Conservation (phyloP, 495 filamentous ascomycete genomes). For the Neurospora sp. region DNA sequence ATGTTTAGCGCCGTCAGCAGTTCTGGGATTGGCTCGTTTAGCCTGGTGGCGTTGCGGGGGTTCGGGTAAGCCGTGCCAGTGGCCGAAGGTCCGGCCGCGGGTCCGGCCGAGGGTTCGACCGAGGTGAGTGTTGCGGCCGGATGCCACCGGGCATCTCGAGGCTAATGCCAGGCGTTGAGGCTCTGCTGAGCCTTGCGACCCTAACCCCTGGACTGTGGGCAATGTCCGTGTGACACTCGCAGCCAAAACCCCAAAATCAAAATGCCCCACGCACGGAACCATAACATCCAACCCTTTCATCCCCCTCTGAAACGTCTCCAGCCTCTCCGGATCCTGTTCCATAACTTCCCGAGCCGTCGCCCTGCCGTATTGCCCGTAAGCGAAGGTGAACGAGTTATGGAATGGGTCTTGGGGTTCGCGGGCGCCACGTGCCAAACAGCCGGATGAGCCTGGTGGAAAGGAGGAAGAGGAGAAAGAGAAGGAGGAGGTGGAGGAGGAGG, state of each 20-base stretch:
- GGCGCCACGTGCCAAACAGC: neutral
- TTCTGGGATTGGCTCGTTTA: too few relatives aligned
- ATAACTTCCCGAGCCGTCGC: slow-evolving; percentile 12
- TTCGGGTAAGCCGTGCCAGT: too few relatives aligned
- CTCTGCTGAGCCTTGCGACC: too few relatives aligned
- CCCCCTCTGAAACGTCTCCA: slow-evolving; percentile 10
- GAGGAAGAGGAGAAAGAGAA: neutral
- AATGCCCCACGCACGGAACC: slow-evolving; percentile 12
- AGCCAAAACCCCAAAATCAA: slow-evolving; percentile 10
- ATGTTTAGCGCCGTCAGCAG: too few relatives aligned
- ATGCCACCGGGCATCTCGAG: too few relatives aligned
- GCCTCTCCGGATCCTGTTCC: slow-evolving; percentile 9
- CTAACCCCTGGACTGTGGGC: too few relatives aligned
- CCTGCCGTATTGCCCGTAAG: slow-evolving; percentile 6
- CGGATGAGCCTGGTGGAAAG: neutral
- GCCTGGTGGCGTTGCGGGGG: too few relatives aligned
- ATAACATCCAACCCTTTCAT: slow-evolving; percentile 16
- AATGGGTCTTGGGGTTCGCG: slow-evolving; percentile 10
- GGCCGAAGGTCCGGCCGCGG: too few relatives aligned
- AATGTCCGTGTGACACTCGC: too few relatives aligned
- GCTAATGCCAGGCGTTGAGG: too few relatives aligned
- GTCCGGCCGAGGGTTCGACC: too few relatives aligned
- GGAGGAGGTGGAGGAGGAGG: neutral
- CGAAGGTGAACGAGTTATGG: slow-evolving; percentile 8
- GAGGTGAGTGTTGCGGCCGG: too few relatives aligned